Conservation (phyloP, 192 early-diverging fungal species). For the Backusella westeae region DNA sequence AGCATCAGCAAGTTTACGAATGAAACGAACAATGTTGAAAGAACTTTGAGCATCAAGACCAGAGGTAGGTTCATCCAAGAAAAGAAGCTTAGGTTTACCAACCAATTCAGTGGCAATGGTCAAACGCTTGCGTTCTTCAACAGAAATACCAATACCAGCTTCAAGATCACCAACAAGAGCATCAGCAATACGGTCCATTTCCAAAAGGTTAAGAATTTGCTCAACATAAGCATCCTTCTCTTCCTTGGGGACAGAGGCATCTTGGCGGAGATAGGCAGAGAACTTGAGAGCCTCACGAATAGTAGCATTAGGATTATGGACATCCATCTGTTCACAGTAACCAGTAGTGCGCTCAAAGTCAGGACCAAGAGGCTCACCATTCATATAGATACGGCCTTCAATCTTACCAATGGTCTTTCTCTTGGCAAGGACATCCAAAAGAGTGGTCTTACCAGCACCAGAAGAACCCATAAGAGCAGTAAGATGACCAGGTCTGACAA, state of each 20-base stretch:
- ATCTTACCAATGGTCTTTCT: constrained; percentile 71
- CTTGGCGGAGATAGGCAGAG: constrained; percentile 74
- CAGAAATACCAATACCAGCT: constrained; percentile 68
- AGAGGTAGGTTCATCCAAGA: constrained; percentile 71
- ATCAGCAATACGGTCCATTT: constrained; percentile 60
- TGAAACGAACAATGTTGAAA: constrained; percentile 71
- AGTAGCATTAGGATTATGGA: constrained; percentile 80
- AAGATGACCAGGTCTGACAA: constrained; percentile 72
- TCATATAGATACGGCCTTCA: constrained; percentile 59
- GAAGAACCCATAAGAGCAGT: constrained; percentile 92
- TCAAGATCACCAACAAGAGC: constrained; percentile 49
- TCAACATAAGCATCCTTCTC: constrained; percentile 54
- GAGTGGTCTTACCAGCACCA: constrained; percentile 87
- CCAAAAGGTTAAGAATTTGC: constrained; percentile 52
- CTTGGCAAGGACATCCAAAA: constrained; percentile 69
- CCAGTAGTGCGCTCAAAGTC: constrained; percentile 61
- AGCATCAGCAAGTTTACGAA: constrained; percentile 62
- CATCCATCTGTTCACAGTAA: constrained; percentile 93
- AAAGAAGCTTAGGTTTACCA: constrained; percentile 73
- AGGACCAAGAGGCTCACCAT: constrained; percentile 44
- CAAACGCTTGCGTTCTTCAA: constrained; percentile 81
- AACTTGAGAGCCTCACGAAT: constrained; percentile 87
- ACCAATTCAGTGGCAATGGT: constrained; percentile 85
- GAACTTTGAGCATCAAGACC: constrained; percentile 82
- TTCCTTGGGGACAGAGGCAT: constrained; percentile 44